Percentiles rank a stretch among this genome's conserved stretches.
These are phyloP conservation scores for Pseudohalonectria lignicola DNA, from an alignment of 2,329 filamentous ascomycete species.

Conservation along the genomic window DNA sequence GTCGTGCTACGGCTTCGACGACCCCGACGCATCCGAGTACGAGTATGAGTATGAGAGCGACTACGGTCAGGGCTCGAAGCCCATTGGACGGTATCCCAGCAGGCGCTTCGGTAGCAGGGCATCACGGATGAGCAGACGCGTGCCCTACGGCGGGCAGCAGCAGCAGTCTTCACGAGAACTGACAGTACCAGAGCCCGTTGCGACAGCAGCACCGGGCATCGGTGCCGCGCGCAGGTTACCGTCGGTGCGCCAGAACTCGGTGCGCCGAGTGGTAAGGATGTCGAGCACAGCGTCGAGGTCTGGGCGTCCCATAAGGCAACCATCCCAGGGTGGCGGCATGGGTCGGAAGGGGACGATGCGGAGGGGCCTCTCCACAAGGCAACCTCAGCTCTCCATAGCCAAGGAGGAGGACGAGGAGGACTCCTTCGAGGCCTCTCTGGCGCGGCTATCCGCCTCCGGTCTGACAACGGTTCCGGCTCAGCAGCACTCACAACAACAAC, in stretches of 20 bases:
- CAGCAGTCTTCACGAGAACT: background rate
- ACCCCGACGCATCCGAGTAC: background rate
- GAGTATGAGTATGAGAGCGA: slow-evolving; percentile 1
- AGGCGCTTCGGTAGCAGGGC: slow-evolving; percentile 2
- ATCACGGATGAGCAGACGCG: background rate
- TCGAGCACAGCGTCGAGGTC: too few relatives aligned
- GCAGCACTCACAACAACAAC: background rate
- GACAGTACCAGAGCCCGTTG: background rate
- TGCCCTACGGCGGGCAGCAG: background rate
- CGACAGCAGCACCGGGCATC: background rate
- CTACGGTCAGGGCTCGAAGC: background rate
- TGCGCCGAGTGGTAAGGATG: too few relatives aligned
- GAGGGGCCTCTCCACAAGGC: background rate
- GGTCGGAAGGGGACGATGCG: too few relatives aligned
- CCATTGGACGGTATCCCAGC: slow-evolving; percentile 1
- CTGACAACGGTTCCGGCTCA: background rate
- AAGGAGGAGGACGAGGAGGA: background rate
- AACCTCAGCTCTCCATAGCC: background rate
- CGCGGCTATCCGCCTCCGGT: background rate
- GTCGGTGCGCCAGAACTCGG: background rate
- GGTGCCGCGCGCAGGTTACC: background rate
- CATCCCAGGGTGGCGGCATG: too few relatives aligned
- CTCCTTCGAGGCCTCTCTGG: background rate
- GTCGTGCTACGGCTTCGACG: background rate
- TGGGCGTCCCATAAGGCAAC: too few relatives aligned